phyloP scores from a whole-genome alignment of 1,284 basidiomycete species.

The Apiotrichum porosum region DNA sequence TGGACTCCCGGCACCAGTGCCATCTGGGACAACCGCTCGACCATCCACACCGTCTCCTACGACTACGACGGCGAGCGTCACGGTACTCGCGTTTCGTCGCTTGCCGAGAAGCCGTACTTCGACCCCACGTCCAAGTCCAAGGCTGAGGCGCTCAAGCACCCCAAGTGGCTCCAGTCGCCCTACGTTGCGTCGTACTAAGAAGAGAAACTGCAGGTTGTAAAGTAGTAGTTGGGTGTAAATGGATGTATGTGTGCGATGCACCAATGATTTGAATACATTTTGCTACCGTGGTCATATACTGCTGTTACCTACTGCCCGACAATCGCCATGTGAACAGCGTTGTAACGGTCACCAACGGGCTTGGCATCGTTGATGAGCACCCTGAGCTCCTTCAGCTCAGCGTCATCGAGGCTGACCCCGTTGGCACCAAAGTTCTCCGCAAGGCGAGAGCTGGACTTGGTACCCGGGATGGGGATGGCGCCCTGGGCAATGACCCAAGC shows the following conservation, averaged over 20 bases:
- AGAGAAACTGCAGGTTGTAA: not conserved
- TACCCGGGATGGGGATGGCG: slow-evolving; percentile 48
- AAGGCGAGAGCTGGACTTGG: slow-evolving; percentile 26
- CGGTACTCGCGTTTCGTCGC: slow-evolving; percentile 34
- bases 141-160: slow-evolving; percentile 18
- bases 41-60: slow-evolving; percentile 39
- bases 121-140: slow-evolving; percentile 23
- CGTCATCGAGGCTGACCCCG: slow-evolving; percentile 29
- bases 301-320: slow-evolving; percentile 13
- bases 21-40: slow-evolving; percentile 41
- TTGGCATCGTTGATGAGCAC: slow-evolving; percentile 29
- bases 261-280: too few relatives aligned
- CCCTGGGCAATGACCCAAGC: slow-evolving; percentile 51
- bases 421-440: slow-evolving; percentile 43
- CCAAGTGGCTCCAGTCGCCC: slow-evolving; percentile 15
- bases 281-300: too few relatives aligned
- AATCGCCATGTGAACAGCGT: not conserved
- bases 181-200: slow-evolving; percentile 10
- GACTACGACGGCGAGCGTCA: slow-evolving; percentile 31
- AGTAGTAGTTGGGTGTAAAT: too few relatives aligned
- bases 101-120: slow-evolving; percentile 37
- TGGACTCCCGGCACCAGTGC: slow-evolving; percentile 42
- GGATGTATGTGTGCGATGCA: too few relatives aligned
- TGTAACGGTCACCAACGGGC: slow-evolving; percentile 19
- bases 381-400: slow-evolving; percentile 39